Evolutionary conservation across 768 basidiomycete species (phyloP), one percentile per base, ranked within the genome.

Genomic region (Fomitopsis serialis): DNA sequence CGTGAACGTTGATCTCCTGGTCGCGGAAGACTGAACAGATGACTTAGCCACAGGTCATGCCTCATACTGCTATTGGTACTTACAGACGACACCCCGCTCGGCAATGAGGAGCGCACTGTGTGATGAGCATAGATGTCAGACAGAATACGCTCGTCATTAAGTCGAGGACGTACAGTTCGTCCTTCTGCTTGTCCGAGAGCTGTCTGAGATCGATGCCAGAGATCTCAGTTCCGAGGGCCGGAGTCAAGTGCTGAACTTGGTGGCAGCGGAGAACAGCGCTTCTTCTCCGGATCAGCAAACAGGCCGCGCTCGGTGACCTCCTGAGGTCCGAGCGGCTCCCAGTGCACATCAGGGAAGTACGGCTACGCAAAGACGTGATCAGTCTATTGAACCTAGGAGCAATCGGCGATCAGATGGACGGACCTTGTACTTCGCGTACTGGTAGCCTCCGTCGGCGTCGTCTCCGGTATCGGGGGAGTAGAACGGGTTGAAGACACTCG

Each of bases 41-140:
- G 21, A 23, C 5, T 48, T 19, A 49, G 12, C 13, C 29, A n/a
- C 37, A 43, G 15, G 13, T 13, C 27, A n/a, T 47, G 45, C 7
- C 24, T 25, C 21, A 52, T 55, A 47, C 22, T 19, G 34, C 48
- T n/a, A n/a, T n/a, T 5, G 27, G 12, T 53, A 66, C 84, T 64
- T 60, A 88, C 85, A 88, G 17, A 90, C 85, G 27, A 87, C 88
- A 0, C 86, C 83, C 35, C 88, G 76, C 64, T 91, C 88, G 1
- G 84, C 89, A 45, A 85, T 77, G 35, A 92, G 75, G 15, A 92
- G 70, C 3, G 87, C 85, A 2, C 87, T 87, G 58, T 22, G 55
- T n/a, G 25, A 23, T 19, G 44, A 17, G 13, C 61, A 50, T 52
- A 48, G 25, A 54, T 57, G 5, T 45, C n/a, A n/a, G 40, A 44